Evolutionary conservation across 2,329 filamentous ascomycete species (phyloP).

Genomic region (Arachnomyces sp.): DNA sequence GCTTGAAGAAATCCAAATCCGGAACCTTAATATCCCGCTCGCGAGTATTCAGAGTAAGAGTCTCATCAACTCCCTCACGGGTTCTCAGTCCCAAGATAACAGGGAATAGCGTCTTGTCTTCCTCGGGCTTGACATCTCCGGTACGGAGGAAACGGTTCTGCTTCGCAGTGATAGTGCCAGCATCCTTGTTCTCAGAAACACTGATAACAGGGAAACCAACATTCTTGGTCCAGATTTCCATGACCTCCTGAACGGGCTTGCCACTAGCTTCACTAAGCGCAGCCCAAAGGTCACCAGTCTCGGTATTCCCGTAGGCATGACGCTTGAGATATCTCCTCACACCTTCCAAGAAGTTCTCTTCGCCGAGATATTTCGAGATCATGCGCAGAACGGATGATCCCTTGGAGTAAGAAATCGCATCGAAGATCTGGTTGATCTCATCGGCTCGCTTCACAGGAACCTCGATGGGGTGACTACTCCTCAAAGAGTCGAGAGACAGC

Average conservation of each 20-base stretch:
- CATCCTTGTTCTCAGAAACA: slow-evolving; percentile 66
- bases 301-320: slow-evolving; percentile 92
- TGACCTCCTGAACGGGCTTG: slow-evolving; percentile 81
- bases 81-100: slow-evolving; percentile 82
- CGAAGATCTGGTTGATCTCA: slow-evolving; percentile 97
- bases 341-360: slow-evolving; percentile 87
- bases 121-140: slow-evolving; percentile 85
- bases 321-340: slow-evolving; percentile 87
- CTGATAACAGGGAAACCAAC: slow-evolving; percentile 87
- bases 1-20: slow-evolving; percentile 83
- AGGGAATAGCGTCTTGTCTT: slow-evolving; percentile 80
- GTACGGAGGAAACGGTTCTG: slow-evolving; percentile 94
- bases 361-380: slow-evolving; percentile 92
- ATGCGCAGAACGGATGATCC: slow-evolving; percentile 92
- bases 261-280: slow-evolving; percentile 81
- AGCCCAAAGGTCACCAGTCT: slow-evolving; percentile 84
- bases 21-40: slow-evolving; percentile 72
- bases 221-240: slow-evolving; percentile 96
- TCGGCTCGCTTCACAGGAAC: slow-evolving; percentile 92
- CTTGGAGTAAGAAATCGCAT: slow-evolving; percentile 95
- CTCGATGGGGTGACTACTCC: slow-evolving; percentile 94
- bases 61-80: slow-evolving; percentile 66
- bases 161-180: slow-evolving; percentile 73
- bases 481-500: slow-evolving; percentile 76
- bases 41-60: slow-evolving; percentile 62